Percentiles rank a stretch among this genome's conserved stretches.
phyloP scores from a whole-genome alignment of 2,329 filamentous ascomycete species.

The Parastagonospora avenae region DNA sequence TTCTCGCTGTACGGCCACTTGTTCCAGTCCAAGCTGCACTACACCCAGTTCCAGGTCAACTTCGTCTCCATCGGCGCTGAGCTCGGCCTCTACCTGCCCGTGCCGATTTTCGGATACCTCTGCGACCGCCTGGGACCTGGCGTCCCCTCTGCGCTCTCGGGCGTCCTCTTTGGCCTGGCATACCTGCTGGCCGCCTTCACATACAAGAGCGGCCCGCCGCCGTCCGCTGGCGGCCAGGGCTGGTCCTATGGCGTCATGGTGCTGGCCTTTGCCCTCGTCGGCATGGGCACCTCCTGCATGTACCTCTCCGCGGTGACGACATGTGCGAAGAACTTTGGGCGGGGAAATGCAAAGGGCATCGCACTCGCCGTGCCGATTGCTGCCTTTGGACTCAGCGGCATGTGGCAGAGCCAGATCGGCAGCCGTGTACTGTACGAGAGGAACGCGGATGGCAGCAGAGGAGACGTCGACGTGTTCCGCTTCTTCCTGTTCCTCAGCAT shows the following conservation, averaged over 20 bases:
- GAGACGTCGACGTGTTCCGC: conserved; percentile 74
- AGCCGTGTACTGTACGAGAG: conserved; percentile 76
- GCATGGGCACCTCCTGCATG: conserved; percentile 83
- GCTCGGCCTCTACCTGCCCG: conserved; percentile 88
- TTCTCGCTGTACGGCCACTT: conserved; percentile 94
- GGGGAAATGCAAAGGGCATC: conserved; percentile 83
- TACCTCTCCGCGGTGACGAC: conserved; percentile 92
- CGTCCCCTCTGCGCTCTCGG: conserved; percentile 74
- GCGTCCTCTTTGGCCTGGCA: conserved; percentile 75
- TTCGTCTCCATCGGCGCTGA: conserved; percentile 85
- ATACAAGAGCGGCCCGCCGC: conserved; percentile 66
- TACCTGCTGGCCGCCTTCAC: conserved; percentile 83
- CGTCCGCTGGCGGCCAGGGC: conserved; percentile 57
- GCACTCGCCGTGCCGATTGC: conserved; percentile 91
- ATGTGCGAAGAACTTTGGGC: conserved; percentile 97
- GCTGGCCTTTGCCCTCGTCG: conserved; percentile 80
- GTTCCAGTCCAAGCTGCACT: conserved; percentile 84
- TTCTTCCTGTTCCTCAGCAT: conserved; percentile 87
- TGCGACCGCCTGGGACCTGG: conserved; percentile 88
- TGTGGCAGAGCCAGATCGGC: conserved; percentile 93
- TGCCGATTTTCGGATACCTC: conserved; percentile 85
- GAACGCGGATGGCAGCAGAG: conserved; percentile 63
- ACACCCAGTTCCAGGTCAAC: conserved; percentile 92
- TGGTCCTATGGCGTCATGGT: conserved; percentile 86
- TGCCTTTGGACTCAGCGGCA: conserved; percentile 88